Percentiles rank a stretch among this genome's conserved stretches.
phyloP scores from a whole-genome alignment of 2,329 filamentous ascomycete genomes.

The Aspergillus arachidicola region DNA sequence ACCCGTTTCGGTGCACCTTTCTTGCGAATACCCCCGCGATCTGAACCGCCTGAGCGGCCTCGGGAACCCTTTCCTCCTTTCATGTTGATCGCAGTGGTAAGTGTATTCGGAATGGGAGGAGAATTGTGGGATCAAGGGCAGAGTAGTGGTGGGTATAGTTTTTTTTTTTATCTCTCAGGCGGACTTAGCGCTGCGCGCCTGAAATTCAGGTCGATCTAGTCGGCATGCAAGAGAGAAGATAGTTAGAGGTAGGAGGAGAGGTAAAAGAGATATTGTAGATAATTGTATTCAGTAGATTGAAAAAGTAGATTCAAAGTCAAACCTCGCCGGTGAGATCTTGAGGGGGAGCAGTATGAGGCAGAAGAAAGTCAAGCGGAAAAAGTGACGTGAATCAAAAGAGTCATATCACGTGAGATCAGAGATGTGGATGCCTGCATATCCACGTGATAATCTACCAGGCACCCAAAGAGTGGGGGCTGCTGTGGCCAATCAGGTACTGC shows the following conservation, averaged over 20 bases:
- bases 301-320: neutral
- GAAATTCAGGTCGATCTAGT: constrained; percentile 18
- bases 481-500: constrained; percentile 33
- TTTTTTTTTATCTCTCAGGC: constrained; percentile 10
- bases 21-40: constrained; percentile 57
- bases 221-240: constrained; percentile 25
- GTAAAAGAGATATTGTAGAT: constrained; percentile 1
- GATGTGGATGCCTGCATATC: neutral
- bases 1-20: constrained; percentile 46
- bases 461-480: constrained; percentile 1
- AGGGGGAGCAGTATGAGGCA: neutral
- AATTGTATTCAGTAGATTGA: neutral
- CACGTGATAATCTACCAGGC: constrained; percentile 22
- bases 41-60: constrained; percentile 31
- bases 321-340: neutral
- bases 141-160: neutral
- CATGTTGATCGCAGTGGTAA: constrained; percentile 27
- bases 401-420: constrained; percentile 23
- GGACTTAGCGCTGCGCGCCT: constrained; percentile 33
- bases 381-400: constrained; percentile 33
- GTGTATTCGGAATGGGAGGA: neutral
- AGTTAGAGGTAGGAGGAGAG: constrained; percentile 4
- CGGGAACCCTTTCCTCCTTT: constrained; percentile 35
- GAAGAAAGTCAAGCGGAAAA: constrained; percentile 24
- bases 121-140: constrained; percentile 1